Conservation (phyloP, 306 rosid genomes). For the Myrica gale region DNA sequence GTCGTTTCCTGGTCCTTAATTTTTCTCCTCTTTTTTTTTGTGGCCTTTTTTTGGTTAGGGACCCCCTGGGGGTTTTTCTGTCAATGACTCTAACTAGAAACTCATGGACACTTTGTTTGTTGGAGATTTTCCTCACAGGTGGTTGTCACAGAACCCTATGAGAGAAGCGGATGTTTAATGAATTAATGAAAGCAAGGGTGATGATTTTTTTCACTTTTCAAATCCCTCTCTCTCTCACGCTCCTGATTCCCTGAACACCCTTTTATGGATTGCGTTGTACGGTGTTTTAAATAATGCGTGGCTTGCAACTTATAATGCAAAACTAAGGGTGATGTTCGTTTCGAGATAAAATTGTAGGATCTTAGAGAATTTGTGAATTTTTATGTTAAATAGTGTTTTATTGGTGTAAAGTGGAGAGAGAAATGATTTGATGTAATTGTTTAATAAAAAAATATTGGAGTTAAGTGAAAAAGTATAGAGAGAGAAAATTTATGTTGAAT, state of each 20-base stretch:
- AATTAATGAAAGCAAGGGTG: conserved; percentile 9
- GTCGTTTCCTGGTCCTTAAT: conserved; percentile 25
- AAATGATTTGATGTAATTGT: too few species aligned
- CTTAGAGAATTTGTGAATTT: too few species aligned
- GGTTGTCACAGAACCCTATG: conserved; percentile 25
- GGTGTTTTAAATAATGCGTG: conserved; percentile 20
- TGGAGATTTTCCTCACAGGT: conserved; percentile 50
- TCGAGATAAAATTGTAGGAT: too few species aligned
- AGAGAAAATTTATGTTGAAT: too few species aligned
- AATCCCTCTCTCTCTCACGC: not conserved
- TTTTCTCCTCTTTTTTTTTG: not conserved
- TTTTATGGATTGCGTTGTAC: not conserved
- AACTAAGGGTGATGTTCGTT: too few species aligned
- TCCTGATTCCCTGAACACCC: not conserved
- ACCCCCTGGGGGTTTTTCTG: conserved; percentile 38
- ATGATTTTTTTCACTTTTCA: not conserved
- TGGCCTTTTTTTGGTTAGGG: conserved; percentile 15
- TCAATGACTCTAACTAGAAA: conserved; percentile 41
- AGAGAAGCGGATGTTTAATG: conserved; percentile 43
- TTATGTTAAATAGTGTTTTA: too few species aligned
- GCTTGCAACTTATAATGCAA: not conserved
- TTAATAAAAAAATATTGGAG: too few species aligned
- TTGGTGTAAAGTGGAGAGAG: too few species aligned
- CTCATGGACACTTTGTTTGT: conserved; percentile 33
- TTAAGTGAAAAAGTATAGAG: too few species aligned